Conservation (phyloP, 306 rosid genomes). For the Trichosanthes truncata region DNA sequence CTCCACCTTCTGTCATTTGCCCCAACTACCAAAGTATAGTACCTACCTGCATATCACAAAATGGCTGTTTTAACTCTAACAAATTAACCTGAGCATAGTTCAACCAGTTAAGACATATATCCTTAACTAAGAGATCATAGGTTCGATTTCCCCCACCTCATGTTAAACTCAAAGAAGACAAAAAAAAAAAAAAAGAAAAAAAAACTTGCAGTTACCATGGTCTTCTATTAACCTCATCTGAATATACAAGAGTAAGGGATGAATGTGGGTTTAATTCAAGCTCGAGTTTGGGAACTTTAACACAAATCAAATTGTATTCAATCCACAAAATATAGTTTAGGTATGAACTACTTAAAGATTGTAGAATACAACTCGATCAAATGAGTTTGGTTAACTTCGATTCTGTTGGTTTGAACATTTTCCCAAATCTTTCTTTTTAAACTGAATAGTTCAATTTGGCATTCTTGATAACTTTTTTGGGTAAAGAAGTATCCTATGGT, state of each 20-base stretch:
- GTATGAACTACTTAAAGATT: not conserved
- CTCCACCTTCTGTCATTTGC: slow-evolving; percentile 93
- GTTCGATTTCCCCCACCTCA: no score
- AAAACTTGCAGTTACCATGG: not conserved
- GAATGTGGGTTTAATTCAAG: not conserved
- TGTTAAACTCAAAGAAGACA: no score
- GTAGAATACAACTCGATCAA: not conserved
- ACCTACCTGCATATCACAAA: slow-evolving; percentile 44
- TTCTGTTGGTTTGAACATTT: not conserved
- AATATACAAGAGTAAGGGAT: not conserved
- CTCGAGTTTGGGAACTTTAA: not conserved
- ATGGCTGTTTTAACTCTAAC: not conserved
- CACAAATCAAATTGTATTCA: not conserved
- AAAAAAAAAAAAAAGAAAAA: no score
- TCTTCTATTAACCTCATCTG: not conserved
- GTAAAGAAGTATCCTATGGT: not conserved
- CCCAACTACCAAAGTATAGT: slow-evolving; percentile 69
- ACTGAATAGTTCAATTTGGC: not conserved
- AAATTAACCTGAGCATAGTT: no score
- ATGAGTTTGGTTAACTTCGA: not conserved
- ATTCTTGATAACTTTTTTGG: not conserved
- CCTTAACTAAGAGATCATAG: no score
- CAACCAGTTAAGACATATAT: no score
- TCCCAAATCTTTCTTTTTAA: not conserved
- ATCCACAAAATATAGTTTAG: not conserved